These are phyloP conservation scores for Talaromyces sp. DNA, from an alignment of 2,329 filamentous ascomycete species.

Conservation along the genomic window DNA sequence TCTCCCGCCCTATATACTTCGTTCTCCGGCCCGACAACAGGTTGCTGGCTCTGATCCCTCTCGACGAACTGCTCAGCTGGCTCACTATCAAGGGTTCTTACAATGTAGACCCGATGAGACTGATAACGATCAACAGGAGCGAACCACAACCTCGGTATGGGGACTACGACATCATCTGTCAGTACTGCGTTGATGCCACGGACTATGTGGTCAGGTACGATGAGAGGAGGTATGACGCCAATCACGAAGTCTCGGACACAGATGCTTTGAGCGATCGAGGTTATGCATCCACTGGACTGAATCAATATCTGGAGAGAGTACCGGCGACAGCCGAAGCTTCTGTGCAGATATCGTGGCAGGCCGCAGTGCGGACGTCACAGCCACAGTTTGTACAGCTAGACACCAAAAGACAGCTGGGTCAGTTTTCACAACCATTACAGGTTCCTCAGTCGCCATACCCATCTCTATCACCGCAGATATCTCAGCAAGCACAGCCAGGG, in stretches of 20 bases:
- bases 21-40: slow-evolving; percentile 35
- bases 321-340: not conserved
- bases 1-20: slow-evolving; percentile 34
- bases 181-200: slow-evolving; percentile 27
- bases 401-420: not conserved
- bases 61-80: slow-evolving; percentile 43
- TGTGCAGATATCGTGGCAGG: not conserved
- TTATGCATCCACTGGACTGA: not conserved
- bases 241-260: not conserved
- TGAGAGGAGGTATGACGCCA: not conserved
- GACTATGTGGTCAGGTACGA: slow-evolving; percentile 21
- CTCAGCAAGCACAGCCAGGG: not conserved
- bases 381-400: not conserved
- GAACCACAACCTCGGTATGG: slow-evolving; percentile 25
- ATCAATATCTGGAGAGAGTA: not conserved
- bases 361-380: not conserved
- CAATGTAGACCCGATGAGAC: slow-evolving; percentile 19
- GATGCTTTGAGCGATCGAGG: not conserved
- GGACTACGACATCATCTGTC: slow-evolving; percentile 35
- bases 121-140: slow-evolving; percentile 25
- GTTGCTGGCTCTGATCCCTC: slow-evolving; percentile 39
- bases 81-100: slow-evolving; percentile 29
- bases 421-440: not conserved
- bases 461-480: not conserved
- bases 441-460: not conserved